phyloP scores from a whole-genome alignment of 108 stramenopile genomes.

The Skeletonema costatum region DNA sequence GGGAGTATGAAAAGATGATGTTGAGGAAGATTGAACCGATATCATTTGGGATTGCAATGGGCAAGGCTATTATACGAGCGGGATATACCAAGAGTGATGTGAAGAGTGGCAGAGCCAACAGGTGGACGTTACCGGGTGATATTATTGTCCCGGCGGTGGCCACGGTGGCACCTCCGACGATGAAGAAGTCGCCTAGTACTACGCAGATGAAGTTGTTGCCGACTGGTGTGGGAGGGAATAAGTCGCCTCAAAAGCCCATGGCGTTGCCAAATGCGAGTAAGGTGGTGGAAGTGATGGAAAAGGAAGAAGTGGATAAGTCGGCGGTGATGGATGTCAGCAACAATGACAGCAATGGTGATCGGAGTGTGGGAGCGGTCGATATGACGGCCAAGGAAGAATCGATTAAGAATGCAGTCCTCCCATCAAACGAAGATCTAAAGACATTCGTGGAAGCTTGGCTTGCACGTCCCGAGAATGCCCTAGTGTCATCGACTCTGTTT shows the following conservation, averaged over 20 bases:
- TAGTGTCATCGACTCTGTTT: background rate
- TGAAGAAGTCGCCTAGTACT: background rate
- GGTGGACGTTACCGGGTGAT: constrained; percentile 14
- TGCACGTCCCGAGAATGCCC: background rate
- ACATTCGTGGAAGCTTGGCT: background rate
- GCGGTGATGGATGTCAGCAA: background rate
- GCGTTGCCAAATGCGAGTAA: background rate
- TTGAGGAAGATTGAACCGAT: constrained; percentile 12
- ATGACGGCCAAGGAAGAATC: background rate
- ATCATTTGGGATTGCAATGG: constrained; percentile 24
- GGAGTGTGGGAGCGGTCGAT: background rate
- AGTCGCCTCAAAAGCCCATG: background rate
- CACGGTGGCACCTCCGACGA: background rate
- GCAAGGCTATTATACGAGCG: constrained; percentile 20
- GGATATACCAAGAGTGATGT: constrained; percentile 20
- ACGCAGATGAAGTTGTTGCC: background rate
- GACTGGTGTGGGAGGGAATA: background rate
- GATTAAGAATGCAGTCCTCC: background rate
- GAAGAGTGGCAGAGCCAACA: constrained; percentile 14
- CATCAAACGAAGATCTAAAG: background rate
- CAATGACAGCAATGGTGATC: background rate
- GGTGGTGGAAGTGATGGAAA: background rate
- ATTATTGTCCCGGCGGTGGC: background rate
- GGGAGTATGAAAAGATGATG: constrained; percentile 24
- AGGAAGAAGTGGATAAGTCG: background rate